Evolutionary conservation across 2,329 filamentous ascomycete species (phyloP).

Genomic region (Ophiostoma piceae): DNA sequence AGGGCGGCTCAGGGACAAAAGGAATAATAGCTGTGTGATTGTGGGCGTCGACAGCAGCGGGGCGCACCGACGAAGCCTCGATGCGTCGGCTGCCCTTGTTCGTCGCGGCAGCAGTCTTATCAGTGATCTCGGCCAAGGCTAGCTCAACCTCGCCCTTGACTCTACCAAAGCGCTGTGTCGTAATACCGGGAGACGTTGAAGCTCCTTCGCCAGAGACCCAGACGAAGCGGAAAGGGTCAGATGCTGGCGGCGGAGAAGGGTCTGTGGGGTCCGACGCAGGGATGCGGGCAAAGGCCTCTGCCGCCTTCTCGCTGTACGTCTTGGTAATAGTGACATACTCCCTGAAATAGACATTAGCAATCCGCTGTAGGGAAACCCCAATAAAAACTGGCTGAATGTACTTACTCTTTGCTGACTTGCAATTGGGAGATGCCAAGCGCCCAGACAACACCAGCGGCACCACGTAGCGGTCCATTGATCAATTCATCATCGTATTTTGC

Average conservation of each 20-base stretch:
- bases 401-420: conserved; percentile 54
- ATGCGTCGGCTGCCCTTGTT: conserved; percentile 37
- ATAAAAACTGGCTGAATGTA: not conserved
- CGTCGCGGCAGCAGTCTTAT: conserved; percentile 25
- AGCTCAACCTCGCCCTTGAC: conserved; percentile 65
- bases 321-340: conserved; percentile 65
- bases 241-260: not conserved
- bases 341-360: conserved; percentile 29
- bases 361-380: not conserved
- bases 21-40: conserved; percentile 40
- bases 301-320: conserved; percentile 53
- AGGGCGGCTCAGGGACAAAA: conserved; percentile 38
- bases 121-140: conserved; percentile 49
- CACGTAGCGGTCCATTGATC: conserved; percentile 51
- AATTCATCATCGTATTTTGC: conserved; percentile 52
- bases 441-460: conserved; percentile 67
- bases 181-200: conserved; percentile 50
- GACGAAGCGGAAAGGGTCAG: conserved; percentile 58
- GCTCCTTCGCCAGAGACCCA: conserved; percentile 63
- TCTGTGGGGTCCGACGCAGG: not conserved
- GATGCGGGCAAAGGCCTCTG: conserved; percentile 21
- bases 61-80: conserved; percentile 52
- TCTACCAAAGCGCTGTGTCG: conserved; percentile 54
- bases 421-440: conserved; percentile 62
- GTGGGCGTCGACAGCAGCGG: conserved; percentile 51